These are phyloP conservation scores for Coemansia sp. DNA, from an alignment of 371 early-diverging fungal species.

Conservation along the genomic window DNA sequence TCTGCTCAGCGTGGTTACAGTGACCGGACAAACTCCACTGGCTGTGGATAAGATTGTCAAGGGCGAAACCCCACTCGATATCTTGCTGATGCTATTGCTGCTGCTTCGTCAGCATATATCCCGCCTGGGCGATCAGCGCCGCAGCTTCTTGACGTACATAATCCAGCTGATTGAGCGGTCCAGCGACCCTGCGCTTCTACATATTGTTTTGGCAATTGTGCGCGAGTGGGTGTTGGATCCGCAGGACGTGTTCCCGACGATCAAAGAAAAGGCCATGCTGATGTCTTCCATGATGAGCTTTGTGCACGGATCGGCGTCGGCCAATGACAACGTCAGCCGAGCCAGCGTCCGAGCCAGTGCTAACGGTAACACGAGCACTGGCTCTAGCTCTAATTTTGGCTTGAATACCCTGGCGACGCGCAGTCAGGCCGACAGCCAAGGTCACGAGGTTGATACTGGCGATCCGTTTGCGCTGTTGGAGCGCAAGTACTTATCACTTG, in stretches of 20 bases:
- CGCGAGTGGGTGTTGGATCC: constrained; percentile 85
- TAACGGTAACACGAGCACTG: neutral
- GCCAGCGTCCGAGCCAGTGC: constrained; percentile 33
- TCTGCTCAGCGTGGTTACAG: constrained; percentile 13
- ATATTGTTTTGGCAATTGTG: constrained; percentile 76
- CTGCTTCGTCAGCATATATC: constrained; percentile 77
- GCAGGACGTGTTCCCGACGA: constrained; percentile 86
- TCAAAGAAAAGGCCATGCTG: constrained; percentile 92
- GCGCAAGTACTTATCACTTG: constrained; percentile 80
- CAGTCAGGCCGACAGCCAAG: neutral
- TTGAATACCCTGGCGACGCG: neutral
- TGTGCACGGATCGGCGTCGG: constrained; percentile 51
- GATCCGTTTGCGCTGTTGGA: constrained; percentile 44
- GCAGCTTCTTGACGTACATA: constrained; percentile 79
- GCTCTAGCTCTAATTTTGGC: neutral
- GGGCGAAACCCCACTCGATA: constrained; percentile 58
- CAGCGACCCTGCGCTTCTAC: constrained; percentile 68
- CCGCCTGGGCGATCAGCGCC: constrained; percentile 84
- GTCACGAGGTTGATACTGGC: neutral
- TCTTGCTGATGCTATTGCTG: constrained; percentile 68
- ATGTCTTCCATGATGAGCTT: constrained; percentile 88
- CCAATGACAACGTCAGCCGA: constrained; percentile 55
- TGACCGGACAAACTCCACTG: constrained; percentile 16
- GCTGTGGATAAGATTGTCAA: constrained; percentile 26
- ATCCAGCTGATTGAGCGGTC: constrained; percentile 82